Evolutionary conservation across 768 basidiomycete species (phyloP).

Genomic region (Sistotremastrum niveocremeum): DNA sequence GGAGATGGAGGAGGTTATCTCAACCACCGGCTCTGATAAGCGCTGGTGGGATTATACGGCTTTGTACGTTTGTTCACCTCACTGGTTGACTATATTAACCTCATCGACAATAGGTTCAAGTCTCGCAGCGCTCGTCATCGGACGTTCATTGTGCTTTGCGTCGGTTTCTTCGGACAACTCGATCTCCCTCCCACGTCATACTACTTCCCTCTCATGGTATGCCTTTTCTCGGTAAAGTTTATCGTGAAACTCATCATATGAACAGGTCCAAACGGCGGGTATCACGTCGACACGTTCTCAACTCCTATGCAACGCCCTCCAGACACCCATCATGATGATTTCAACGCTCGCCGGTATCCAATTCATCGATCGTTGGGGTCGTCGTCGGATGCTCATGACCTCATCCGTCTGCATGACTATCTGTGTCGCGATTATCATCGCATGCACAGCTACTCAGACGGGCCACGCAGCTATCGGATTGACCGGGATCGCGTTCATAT

Average conservation of each 20-base stretch:
- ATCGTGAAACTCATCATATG: neutral
- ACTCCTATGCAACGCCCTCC: constrained; percentile 15
- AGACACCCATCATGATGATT: constrained; percentile 20
- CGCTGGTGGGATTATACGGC: constrained; percentile 22
- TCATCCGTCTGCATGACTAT: constrained; percentile 15
- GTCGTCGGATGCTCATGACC: constrained; percentile 19
- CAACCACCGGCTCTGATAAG: constrained; percentile 20
- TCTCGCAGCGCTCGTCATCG: constrained; percentile 10
- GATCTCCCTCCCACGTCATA: constrained; percentile 17
- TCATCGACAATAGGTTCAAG: constrained; percentile 7
- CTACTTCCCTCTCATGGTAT: constrained; percentile 17
- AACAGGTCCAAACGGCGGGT: constrained; percentile 19
- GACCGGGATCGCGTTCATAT: constrained; percentile 21
- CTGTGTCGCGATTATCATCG: constrained; percentile 19
- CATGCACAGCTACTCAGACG: constrained; percentile 18
- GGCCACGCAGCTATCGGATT: constrained; percentile 16
- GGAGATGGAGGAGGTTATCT: constrained; percentile 19
- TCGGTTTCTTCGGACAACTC: constrained; percentile 13
- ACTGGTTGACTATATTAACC: neutral
- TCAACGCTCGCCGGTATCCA: constrained; percentile 20
- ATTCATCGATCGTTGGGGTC: constrained; percentile 19
- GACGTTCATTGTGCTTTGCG: constrained; percentile 6
- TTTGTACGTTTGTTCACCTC: constrained; percentile 7
- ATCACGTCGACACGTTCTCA: constrained; percentile 17
- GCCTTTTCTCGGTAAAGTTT: neutral